Base-by-base conservation (phyloP, 257 asterid genomes). In the Parsonsia alboflavescens region DNA sequence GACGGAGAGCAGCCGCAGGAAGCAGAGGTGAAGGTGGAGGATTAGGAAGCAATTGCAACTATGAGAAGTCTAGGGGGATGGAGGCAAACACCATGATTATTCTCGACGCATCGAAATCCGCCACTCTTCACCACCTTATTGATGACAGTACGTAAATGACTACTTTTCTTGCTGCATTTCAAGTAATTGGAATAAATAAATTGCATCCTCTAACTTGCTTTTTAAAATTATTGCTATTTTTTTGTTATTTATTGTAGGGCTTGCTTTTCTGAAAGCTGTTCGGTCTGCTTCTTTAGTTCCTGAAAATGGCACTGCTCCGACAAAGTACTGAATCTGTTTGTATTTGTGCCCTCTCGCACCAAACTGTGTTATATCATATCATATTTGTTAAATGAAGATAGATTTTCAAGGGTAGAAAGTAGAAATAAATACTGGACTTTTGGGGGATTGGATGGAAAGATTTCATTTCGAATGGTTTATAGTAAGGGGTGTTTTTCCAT, bases 1-100 rank as follows among this genome's bases (percentile, higher is more conserved):
- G 73, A 19, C n/a, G 59, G 61, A 68, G 62, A 33, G 75, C 63
- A 16, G 42, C 56, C 0, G 56, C 71, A 15, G 59, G 57, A 1
- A 45, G 53, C 3, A 39, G 86, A 66, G 76, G 82, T 56, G 76
- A 81, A 73, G 72, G 64, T 52, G 84, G 75, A 24, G 84, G 80
- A 3, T 26, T 79, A 2, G 73, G 75, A 48, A 81, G 79, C 70
- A 73, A 48, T 13, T 4, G 28, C 46, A 45, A 76, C 28, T 42
- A 45, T 64, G 63, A 46, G 58, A 73, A 73, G 26, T 62, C 61
- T 70, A 78, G 85, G 68, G 95, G 90, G 42, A 75, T 91, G 57
- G 98, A 93, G 74, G 98, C 87, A 87, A 91, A 91, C 85, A 91
- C 89, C 7, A 76, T 93, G 96, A 96, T 93, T 2, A 88, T 91